These are phyloP conservation scores for Pogostemon cablin DNA, from an alignment of 257 asterid species.

Conservation along the genomic window DNA sequence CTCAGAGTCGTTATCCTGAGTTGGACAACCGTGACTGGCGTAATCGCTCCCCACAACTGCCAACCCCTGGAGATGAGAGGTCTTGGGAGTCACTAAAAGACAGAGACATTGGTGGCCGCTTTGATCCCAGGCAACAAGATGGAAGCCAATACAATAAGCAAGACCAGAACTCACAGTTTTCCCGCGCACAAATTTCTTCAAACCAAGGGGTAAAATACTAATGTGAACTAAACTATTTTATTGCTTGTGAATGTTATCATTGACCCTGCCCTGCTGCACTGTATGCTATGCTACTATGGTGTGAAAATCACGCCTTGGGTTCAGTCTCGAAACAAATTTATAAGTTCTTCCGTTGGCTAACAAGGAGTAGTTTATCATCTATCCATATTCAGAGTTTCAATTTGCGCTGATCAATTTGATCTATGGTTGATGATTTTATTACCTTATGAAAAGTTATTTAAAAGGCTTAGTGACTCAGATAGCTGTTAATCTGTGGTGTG, in stretches of 20 bases:
- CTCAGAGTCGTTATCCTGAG: slow-evolving; percentile 67
- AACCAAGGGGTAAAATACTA: slow-evolving; percentile 51
- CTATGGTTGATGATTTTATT: not conserved
- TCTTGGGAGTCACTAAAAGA: slow-evolving; percentile 57
- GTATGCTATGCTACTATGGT: not conserved
- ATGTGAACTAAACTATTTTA: not conserved
- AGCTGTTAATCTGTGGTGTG: not conserved
- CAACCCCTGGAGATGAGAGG: slow-evolving; percentile 55
- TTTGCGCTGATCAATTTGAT: not conserved
- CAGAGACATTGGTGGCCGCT: slow-evolving; percentile 49
- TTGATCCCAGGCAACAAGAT: slow-evolving; percentile 54
- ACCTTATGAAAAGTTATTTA: not conserved
- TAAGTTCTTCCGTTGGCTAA: not conserved
- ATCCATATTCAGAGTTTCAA: not conserved
- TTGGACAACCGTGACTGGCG: slow-evolving; percentile 67
- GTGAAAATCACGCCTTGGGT: slow-evolving; percentile 5
- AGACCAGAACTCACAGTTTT: slow-evolving; percentile 51
- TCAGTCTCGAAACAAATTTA: not conserved
- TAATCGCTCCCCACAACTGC: slow-evolving; percentile 45
- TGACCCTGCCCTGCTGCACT: not conserved
- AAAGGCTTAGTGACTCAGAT: not conserved
- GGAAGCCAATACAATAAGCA: slow-evolving; percentile 49
- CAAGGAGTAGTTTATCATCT: not conserved
- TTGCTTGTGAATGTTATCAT: not conserved
- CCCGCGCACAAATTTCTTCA: slow-evolving; percentile 56